phyloP scores from a whole-genome alignment of 192 early-diverging fungal species.

The Phycomyces blakesleeanus region DNA sequence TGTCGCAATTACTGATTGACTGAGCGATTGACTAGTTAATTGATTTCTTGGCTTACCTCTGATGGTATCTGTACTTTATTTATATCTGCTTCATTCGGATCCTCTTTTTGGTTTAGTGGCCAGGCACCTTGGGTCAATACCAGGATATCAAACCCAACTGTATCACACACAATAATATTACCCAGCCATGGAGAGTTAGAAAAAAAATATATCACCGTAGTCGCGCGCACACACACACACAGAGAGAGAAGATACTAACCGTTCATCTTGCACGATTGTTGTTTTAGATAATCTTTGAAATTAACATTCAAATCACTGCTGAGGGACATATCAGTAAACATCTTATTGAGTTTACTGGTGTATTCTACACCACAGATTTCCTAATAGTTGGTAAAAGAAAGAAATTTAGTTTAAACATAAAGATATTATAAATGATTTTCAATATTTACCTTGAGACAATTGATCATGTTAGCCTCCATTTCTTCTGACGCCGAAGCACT shows the following conservation, averaged over 20 bases:
- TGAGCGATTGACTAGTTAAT: background rate
- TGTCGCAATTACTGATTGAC: too few species aligned
- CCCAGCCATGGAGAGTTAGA: too few species aligned
- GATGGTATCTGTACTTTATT: constrained; percentile 72
- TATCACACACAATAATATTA: background rate
- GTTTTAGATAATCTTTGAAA: constrained; percentile 65
- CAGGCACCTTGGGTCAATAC: constrained; percentile 81
- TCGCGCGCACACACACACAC: too few species aligned
- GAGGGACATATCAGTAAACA: constrained; percentile 93
- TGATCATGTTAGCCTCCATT: constrained; percentile 92
- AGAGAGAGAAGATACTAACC: constrained; percentile 18
- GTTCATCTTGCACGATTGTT: constrained; percentile 21
- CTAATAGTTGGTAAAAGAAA: too few species aligned
- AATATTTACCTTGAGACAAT: constrained; percentile 63
- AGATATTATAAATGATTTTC: too few species aligned
- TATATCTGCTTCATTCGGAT: background rate
- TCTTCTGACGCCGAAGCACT: constrained; percentile 86
- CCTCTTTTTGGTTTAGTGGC: constrained; percentile 63
- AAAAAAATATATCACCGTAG: too few species aligned
- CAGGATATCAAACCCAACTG: constrained; percentile 67
- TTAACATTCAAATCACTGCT: constrained; percentile 86
- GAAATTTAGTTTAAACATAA: too few species aligned
- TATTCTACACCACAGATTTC: constrained; percentile 94
- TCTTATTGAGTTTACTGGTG: constrained; percentile 88
- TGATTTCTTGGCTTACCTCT: constrained; percentile 52